Evolutionary conservation across 2,329 filamentous ascomycete species (phyloP).

Genomic region (Pseudocercospora eumusae): DNA sequence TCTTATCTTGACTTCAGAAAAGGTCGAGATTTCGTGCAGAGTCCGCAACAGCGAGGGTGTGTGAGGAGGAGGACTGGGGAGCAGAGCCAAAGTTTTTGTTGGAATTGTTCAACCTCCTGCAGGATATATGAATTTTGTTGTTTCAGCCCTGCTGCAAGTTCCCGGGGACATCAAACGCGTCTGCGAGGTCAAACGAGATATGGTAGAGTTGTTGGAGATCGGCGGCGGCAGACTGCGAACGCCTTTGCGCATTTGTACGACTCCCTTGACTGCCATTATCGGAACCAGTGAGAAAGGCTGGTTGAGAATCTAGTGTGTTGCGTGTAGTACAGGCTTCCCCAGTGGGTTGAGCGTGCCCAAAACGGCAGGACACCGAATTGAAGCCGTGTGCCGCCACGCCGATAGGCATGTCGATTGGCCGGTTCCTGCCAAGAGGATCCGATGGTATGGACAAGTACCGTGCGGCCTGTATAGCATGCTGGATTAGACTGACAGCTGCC

Average conservation of each 20-base stretch:
- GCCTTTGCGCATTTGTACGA: constrained; percentile 20
- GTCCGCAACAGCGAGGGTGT: constrained; percentile 2
- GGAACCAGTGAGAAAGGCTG: constrained; percentile 17
- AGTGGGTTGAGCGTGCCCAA: constrained; percentile 14
- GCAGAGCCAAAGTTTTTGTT: constrained; percentile 5
- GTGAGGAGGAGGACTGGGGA: neutral
- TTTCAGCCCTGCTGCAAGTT: constrained; percentile 20
- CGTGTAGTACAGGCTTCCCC: constrained; percentile 14
- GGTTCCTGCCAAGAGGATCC: constrained; percentile 18
- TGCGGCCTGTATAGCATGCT: constrained; percentile 19
- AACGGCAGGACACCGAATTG: constrained; percentile 17
- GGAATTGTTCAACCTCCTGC: constrained; percentile 11
- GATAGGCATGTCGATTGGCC: constrained; percentile 16
- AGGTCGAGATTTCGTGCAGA: neutral
- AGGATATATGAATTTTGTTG: constrained; percentile 7
- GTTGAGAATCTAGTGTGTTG: constrained; percentile 18
- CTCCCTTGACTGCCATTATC: constrained; percentile 2
- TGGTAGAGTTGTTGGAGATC: constrained; percentile 2
- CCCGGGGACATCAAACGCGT: constrained; percentile 16
- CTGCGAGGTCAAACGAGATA: constrained; percentile 12
- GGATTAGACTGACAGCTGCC: constrained; percentile 22
- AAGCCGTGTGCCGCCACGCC: constrained; percentile 21
- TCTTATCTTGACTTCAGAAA: constrained; percentile 12
- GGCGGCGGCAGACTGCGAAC: constrained; percentile 12
- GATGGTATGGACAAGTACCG: constrained; percentile 16